Base-by-base conservation (phyloP, 2,329 filamentous ascomycete species). In the Cladophialophora psammophila region DNA sequence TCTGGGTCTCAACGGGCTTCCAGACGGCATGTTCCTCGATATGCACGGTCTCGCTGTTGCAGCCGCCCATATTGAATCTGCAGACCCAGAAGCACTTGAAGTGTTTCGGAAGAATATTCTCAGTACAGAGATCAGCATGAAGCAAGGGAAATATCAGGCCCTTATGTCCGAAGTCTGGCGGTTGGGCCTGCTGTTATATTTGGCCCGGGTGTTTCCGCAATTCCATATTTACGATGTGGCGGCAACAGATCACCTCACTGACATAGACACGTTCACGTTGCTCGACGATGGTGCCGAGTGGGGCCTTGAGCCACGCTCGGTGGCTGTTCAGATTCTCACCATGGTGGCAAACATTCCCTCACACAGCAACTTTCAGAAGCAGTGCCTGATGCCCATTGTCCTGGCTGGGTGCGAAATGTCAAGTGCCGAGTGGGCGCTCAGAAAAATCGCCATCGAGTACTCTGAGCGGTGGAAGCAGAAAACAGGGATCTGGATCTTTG, bases 401-500 rank as follows among this genome's bases (percentile, higher is more conserved):
- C 60, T 70, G 7, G 65, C 68, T n/a, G 63, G 42, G 3, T 64
- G 57, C 20, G 68, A 70, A 55, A 63, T 68, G 31, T 48, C 60
- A 2, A 18, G 36, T 15, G 52, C 59, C n/a, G 57, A 66, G 13
- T 18, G n/a, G 18, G n/a, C 13, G 15, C 31, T 54, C 10, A 60
- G 68, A 13, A 59, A 64, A 31, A 50, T 70, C 38, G 66, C 64
- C n/a, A 34, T 66, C 31, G 68, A 70, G 12, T 70, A 66, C 38
- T 65, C 58, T 18, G 68, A 68, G 38, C 65, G 68, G 15, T 70
- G 68, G 68, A 70, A 70, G 56, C 62, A 63, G 38, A 64, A 64
- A 45, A 70, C 68, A 1, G 68, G 68, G 5, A 68, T 70, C n/a
- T 70, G 68, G 68, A 66, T 70, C 54, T 70, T 68, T 32, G 58